phyloP scores from a whole-genome alignment of 495 filamentous ascomycete species.

The Letharia columbiana region DNA sequence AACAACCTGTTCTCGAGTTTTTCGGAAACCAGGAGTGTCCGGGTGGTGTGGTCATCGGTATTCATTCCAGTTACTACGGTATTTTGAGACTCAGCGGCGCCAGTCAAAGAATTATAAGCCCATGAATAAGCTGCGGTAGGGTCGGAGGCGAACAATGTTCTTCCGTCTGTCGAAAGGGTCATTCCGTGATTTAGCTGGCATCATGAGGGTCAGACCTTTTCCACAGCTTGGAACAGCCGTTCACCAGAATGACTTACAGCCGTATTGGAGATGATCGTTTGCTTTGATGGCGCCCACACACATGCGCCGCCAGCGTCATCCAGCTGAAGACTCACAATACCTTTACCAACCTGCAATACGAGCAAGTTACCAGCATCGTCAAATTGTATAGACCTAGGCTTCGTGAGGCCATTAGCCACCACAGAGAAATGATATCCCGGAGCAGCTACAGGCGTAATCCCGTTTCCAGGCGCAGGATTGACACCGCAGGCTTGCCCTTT shows the following conservation, averaged over 20 bases:
- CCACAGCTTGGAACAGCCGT: neutral
- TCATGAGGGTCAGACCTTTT: neutral
- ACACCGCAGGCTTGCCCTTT: neutral
- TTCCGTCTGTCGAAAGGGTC: constrained; percentile 51
- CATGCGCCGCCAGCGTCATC: constrained; percentile 43
- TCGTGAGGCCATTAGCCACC: constrained; percentile 41
- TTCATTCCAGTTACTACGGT: constrained; percentile 52
- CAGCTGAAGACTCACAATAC: constrained; percentile 46
- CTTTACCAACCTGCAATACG: constrained; percentile 45
- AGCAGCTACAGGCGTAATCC: constrained; percentile 39
- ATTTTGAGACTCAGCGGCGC: constrained; percentile 35
- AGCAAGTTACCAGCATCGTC: constrained; percentile 51
- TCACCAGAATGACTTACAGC: neutral
- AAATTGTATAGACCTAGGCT: constrained; percentile 50
- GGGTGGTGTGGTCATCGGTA: constrained; percentile 49
- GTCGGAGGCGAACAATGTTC: constrained; percentile 57
- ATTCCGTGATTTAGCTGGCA: constrained; percentile 60
- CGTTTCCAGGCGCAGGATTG: constrained; percentile 15
- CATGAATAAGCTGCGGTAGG: constrained; percentile 48
- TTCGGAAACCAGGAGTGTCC: constrained; percentile 52
- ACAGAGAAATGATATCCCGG: constrained; percentile 48
- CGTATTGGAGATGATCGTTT: neutral
- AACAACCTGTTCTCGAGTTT: constrained; percentile 45
- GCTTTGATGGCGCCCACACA: constrained; percentile 24
- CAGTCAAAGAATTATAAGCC: constrained; percentile 45